phyloP scores from a whole-genome alignment of 164 flowering plant species.

The Vitis amurensis region DNA sequence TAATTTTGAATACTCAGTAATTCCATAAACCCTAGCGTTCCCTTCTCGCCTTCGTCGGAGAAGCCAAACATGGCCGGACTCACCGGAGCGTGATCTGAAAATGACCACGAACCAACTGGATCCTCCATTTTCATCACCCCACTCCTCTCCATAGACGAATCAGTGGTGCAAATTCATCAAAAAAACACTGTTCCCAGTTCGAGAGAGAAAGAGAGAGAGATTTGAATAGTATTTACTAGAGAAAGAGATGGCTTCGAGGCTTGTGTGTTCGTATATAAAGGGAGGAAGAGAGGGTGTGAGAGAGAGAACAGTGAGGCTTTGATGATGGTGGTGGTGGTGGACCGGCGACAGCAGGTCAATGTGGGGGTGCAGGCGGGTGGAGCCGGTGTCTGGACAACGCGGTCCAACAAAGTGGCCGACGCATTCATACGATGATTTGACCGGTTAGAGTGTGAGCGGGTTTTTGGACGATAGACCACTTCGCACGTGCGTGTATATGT shows the following conservation, averaged over 20 bases:
- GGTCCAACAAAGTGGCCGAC: slow-evolving; percentile 17
- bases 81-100: slow-evolving; percentile 10
- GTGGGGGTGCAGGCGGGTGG: slow-evolving; percentile 13
- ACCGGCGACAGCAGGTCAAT: slow-evolving; percentile 35
- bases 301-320: neutral
- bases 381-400: slow-evolving; percentile 17
- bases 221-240: no score
- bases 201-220: slow-evolving; percentile 9
- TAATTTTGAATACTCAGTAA: slow-evolving; percentile 35
- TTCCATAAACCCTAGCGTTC: slow-evolving; percentile 56
- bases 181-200: neutral
- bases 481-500: no score
- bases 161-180: slow-evolving; percentile 5
- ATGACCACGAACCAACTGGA: slow-evolving; percentile 17
- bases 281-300: slow-evolving; percentile 4
- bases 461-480: neutral
- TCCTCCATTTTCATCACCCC: slow-evolving; percentile 21
- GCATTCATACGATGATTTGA: slow-evolving; percentile 26
- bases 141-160: slow-evolving; percentile 13
- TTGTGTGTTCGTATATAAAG: neutral
- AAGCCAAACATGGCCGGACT: slow-evolving; percentile 12
- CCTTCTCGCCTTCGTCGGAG: slow-evolving; percentile 11
- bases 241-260: neutral
- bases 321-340: slow-evolving; percentile 1
- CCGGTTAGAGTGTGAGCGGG: slow-evolving; percentile 39